Base-by-base conservation (phyloP, 306 rosid genomes). In the Morella rubra region DNA sequence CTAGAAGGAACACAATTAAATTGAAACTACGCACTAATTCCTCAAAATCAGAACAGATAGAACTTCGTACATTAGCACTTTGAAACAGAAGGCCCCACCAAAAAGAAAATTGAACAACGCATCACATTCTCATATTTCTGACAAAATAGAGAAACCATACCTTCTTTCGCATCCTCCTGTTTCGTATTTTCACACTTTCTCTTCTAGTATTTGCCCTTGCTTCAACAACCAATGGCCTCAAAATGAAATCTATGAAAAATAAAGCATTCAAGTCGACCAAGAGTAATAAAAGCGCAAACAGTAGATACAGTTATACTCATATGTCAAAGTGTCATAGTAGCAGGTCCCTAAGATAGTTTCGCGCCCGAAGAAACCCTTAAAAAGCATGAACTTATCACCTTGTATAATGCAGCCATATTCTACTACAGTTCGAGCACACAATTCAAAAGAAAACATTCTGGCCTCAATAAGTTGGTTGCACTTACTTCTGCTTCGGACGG, bases 121-220 rank as follows among this genome's bases (percentile, higher is more conserved):
- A 72, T 44, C 64, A 77, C 14, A 37, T 49, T 47, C 4, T 41
- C 42, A 14, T 68, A 5, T 47, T 15, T 51, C 12, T 44, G 47
- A 14, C 54, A 69, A 49, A 52, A 37, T 20, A 67, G 22, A 18
- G 62, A 74, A 66, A 44, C 10, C 60, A 54, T 52, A 90, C 98
- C 95, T 90, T 95, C 84, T 90, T 88, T 75, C 60, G 89, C 84
- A 73, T 85, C 85, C 88, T 95, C 77, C 90, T 83, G 77, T 89
- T 92, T 44, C 82, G 86, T 75, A 81, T 81, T 89, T 90, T 94
- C 6, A 89, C 80, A 77, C 83, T 92, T 82, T 92, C 96, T 59
- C 40, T 85, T 81, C 87, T 87, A 22, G 88, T 74, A 71, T 82
- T 86, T 71, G 81, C 92, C 74, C 93, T 89, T 42, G 90, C 95